These are phyloP conservation scores for Gossypium laxum DNA, from an alignment of 441 rosid species.

Conservation along the genomic window DNA sequence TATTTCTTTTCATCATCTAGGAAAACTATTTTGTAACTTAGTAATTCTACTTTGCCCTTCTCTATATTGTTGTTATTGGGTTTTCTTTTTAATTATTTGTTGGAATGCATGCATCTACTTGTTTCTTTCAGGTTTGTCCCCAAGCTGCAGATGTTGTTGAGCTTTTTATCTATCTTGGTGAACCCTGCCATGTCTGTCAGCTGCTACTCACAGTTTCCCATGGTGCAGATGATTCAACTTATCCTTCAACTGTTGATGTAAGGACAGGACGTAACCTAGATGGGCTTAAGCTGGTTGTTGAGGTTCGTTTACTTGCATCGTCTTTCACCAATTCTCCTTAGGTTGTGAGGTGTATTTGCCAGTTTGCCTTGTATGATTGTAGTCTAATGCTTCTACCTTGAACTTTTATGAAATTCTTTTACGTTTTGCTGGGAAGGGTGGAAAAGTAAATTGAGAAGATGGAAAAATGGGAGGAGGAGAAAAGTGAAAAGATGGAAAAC, in stretches of 20 bases:
- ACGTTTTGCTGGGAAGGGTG: neutral
- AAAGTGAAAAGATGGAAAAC: neutral
- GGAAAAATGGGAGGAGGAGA: neutral
- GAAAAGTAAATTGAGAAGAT: neutral
- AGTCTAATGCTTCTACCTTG: neutral
- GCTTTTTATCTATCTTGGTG: constrained; percentile 74
- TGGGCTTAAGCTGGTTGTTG: constrained; percentile 78
- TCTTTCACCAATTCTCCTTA: neutral
- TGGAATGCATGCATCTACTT: neutral
- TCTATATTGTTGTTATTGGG: neutral
- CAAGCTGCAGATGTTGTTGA: constrained; percentile 81
- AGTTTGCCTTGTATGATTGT: neutral
- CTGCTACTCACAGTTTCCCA: constrained; percentile 77
- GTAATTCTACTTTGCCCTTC: neutral
- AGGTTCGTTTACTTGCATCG: constrained; percentile 46
- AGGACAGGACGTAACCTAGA: constrained; percentile 74
- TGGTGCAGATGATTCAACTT: constrained; percentile 85
- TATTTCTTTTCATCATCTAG: constrained; percentile 12
- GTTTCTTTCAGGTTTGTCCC: constrained; percentile 60
- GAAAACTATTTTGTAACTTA: constrained; percentile 9
- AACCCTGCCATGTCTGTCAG: constrained; percentile 95
- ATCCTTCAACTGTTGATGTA: constrained; percentile 78
- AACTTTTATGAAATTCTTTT: neutral
- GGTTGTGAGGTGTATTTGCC: neutral
- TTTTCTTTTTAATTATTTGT: neutral